Evolutionary conservation across 257 asterid genomes (phyloP), one percentile per base, ranked within the genome.

Genomic region (Solanum piurae): DNA sequence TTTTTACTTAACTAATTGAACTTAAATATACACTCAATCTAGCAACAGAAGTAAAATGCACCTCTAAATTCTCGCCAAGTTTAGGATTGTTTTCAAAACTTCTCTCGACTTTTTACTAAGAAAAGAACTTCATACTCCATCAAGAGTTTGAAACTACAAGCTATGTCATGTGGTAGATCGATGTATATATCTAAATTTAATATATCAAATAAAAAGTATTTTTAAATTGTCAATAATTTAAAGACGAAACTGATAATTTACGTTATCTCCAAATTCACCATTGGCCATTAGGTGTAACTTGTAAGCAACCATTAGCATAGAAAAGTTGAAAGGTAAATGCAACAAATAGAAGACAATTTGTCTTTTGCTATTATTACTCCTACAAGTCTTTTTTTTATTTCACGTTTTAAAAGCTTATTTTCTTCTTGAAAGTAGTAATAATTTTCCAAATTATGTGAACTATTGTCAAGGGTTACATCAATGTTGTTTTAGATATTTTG

Each of bases 61-160:
- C 1, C 3, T 49, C 20, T 49, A 49, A 49, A 49, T 14, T 49
- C 8, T 49, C 60, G 1, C 5, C 7, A 46, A 13, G 2, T 44
- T 44, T 44, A 44, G 0, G 1, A 44, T 12, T 44, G 1, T 13
- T 46, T 46, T 14, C 20, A 46, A 0, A 46, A 4, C 2, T 46
- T 46, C 0, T 46, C 20, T 0, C 8, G 3, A 0, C 8, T 49
- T 2, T 14, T 49, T 49, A 49, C 21, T 2, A 5, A 14, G 1
- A 49, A 49, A 49, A 49, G 60, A 49, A 14, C 3, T 49, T 1
- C 21, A 49, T 5, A 1, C 60, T 49, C 2, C 20, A 49, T 5
- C 8, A 14, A 49, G 3, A 49, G 3, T 14, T 49, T 49, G 21
- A 5, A 49, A 49, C 7, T 2, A 49, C 8, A 0, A 46, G 7